Evolutionary conservation across 2,329 filamentous ascomycete genomes (phyloP).

Genomic region (Diaporthe aspalathi): DNA sequence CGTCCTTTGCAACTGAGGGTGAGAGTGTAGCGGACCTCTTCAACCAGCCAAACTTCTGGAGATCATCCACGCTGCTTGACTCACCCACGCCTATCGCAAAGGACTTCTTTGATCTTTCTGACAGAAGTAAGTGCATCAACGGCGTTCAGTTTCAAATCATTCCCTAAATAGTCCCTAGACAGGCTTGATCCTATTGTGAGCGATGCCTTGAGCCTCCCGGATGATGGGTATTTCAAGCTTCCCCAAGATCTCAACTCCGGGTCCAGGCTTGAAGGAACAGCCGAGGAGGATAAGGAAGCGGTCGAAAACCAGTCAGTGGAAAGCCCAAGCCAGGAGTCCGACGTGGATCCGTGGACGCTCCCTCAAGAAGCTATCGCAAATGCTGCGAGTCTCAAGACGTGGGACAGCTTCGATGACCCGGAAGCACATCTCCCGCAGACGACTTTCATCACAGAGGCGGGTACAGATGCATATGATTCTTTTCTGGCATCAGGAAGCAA

Average conservation of each 20-base stretch:
- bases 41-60: conserved; percentile 71
- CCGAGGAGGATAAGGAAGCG: conserved; percentile 4
- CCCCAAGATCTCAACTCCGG: conserved; percentile 46
- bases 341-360: conserved; percentile 62
- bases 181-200: conserved; percentile 30
- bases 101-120: conserved; percentile 58
- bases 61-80: conserved; percentile 62
- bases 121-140: conserved; percentile 47
- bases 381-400: conserved; percentile 67
- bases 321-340: conserved; percentile 28
- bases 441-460: conserved; percentile 75
- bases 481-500: conserved; percentile 59
- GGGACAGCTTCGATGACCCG: conserved; percentile 72
- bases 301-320: conserved; percentile 22
- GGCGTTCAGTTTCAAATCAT: neutral
- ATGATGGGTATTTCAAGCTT: conserved; percentile 49
- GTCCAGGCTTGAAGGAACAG: neutral
- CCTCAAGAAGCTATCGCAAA: conserved; percentile 48
- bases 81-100: conserved; percentile 39
- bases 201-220: conserved; percentile 1
- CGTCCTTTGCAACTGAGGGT: conserved; percentile 51
- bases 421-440: conserved; percentile 53
- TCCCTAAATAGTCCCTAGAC: neutral
- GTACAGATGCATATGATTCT: conserved; percentile 74
- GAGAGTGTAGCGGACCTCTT: conserved; percentile 68